Evolutionary conservation across 1,139 yeast species (phyloP).

Genomic region (Meyerozyma guilliermondii): DNA sequence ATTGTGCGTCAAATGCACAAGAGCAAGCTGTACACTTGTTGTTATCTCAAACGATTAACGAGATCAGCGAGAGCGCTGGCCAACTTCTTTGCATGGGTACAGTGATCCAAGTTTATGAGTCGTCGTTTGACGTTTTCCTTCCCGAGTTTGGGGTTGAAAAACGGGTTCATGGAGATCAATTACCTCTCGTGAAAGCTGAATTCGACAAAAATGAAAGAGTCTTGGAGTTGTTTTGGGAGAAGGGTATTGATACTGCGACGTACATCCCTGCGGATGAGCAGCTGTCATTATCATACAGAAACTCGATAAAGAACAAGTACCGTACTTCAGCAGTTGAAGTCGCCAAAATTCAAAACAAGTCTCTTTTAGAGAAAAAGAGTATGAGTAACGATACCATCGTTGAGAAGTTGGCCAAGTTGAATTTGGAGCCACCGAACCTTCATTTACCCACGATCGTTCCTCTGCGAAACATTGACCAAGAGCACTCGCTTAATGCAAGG

Average conservation of each 20-base stretch:
- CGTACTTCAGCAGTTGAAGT: slow-evolving; percentile 69
- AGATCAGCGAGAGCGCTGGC: slow-evolving; percentile 70
- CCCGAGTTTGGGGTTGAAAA: slow-evolving; percentile 97
- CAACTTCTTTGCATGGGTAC: slow-evolving; percentile 83
- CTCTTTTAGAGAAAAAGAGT: slow-evolving; percentile 24
- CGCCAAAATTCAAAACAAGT: slow-evolving; percentile 50
- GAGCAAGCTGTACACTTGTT: slow-evolving; percentile 89
- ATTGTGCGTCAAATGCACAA: slow-evolving; percentile 89
- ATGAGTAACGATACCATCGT: slow-evolving; percentile 37
- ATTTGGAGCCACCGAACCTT: slow-evolving; percentile 50
- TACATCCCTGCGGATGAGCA: slow-evolving; percentile 86
- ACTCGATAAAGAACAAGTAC: slow-evolving; percentile 72
- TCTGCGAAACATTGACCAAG: slow-evolving; percentile 4
- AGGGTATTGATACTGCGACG: slow-evolving; percentile 86
- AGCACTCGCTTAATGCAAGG: slow-evolving; percentile 11
- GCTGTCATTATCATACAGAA: slow-evolving; percentile 68
- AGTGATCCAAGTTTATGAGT: slow-evolving; percentile 89
- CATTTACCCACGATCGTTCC: slow-evolving; percentile 28
- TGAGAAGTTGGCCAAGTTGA: slow-evolving; percentile 45
- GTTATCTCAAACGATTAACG: slow-evolving; percentile 79
- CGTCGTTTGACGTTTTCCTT: slow-evolving; percentile 88
- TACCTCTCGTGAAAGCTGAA: slow-evolving; percentile 89
- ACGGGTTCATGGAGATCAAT: slow-evolving; percentile 95
- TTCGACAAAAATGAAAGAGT: slow-evolving; percentile 66
- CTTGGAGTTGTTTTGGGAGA: slow-evolving; percentile 88